Conservation (phyloP, 2,329 filamentous ascomycete species). For the Parafenestella ontariensis region DNA sequence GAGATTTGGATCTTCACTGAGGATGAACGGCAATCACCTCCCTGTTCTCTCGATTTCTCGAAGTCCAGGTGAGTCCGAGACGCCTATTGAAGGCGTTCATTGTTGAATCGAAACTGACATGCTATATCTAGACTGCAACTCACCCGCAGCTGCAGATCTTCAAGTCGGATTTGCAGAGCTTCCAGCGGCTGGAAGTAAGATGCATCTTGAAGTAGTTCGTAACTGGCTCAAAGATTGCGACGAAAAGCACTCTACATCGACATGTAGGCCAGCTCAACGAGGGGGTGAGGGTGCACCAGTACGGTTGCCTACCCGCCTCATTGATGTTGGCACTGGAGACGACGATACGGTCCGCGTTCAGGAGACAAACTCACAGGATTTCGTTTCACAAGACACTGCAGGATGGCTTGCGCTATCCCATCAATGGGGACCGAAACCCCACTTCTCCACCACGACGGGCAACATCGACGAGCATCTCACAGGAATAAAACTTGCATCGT, state of each 20-base stretch:
- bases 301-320: constrained; percentile 10
- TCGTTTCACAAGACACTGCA: background rate
- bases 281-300: background rate
- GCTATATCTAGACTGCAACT: background rate
- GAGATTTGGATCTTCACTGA: too few species aligned
- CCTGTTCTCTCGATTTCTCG: background rate
- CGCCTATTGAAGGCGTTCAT: too few species aligned
- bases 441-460: constrained; percentile 10
- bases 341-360: background rate
- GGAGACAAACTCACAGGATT: too few species aligned
- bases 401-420: constrained; percentile 27
- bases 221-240: constrained; percentile 22
- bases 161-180: constrained; percentile 15
- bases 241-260: background rate
- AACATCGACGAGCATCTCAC: background rate
- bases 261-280: background rate
- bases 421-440: constrained; percentile 13
- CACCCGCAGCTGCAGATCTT: background rate
- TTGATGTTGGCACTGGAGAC: constrained; percentile 12
- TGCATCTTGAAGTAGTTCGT: constrained; percentile 11
- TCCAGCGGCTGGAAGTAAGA: constrained; percentile 6
- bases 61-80: background rate
- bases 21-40: background rate
- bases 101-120: too few species aligned
- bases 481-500: background rate